These are phyloP conservation scores for Acacia concinna DNA, from an alignment of 331 rosid species.

Conservation along the genomic window DNA sequence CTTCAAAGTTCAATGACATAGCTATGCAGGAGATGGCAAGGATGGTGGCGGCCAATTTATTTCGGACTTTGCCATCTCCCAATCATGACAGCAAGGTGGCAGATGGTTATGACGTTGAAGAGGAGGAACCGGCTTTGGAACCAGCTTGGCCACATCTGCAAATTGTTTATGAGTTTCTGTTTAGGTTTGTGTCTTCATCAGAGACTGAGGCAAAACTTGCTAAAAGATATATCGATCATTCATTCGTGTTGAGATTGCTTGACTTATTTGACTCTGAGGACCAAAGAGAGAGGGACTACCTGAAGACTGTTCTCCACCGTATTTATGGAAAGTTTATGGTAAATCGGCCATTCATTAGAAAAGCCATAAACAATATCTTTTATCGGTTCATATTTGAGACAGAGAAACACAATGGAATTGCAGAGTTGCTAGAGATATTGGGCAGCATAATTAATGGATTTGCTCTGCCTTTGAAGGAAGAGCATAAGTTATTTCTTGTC, in stretches of 20 bases:
- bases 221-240: background rate
- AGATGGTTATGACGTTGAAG: background rate
- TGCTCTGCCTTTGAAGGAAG: conserved; percentile 2
- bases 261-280: background rate
- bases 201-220: conserved; percentile 5
- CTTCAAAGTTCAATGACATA: background rate
- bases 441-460: conserved; percentile 3
- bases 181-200: background rate
- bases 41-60: background rate
- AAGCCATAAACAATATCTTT: background rate
- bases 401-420: conserved; percentile 2
- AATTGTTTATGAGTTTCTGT: background rate
- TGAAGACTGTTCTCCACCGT: background rate
- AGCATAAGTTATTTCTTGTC: conserved; percentile 2
- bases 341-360: background rate
- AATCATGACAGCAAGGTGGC: background rate
- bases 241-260: conserved; percentile 1
- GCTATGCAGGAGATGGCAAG: background rate
- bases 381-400: background rate
- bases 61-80: background rate
- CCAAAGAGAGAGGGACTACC: conserved; percentile 11
- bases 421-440: conserved; percentile 5
- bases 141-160: conserved; percentile 1
- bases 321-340: conserved; percentile 3
- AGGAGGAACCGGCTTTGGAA: conserved; percentile 1